These are phyloP conservation scores for Grifola frondosa DNA, from an alignment of 1,284 basidiomycete genomes.

Conservation along the genomic window DNA sequence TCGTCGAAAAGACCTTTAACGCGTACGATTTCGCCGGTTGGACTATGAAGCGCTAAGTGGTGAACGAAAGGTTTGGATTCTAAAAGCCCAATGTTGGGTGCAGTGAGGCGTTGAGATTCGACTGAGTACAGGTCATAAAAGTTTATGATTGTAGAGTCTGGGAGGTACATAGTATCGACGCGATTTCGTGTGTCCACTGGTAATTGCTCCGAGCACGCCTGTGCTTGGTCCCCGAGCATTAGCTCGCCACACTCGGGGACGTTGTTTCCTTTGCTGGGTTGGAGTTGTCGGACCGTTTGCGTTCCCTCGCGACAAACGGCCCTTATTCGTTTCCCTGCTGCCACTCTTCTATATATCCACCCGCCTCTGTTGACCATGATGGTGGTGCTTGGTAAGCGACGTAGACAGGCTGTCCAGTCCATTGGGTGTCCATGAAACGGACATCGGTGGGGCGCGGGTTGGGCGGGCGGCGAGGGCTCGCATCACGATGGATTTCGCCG, in stretches of 20 bases:
- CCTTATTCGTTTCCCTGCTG: not conserved
- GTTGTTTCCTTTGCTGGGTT: not conserved
- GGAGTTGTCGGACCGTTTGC: not conserved
- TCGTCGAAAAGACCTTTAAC: constrained; percentile 25
- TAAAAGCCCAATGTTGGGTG: not conserved
- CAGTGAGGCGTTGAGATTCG: not conserved
- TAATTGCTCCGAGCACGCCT: not conserved
- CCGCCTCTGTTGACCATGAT: too few relatives aligned
- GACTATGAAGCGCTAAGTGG: not conserved
- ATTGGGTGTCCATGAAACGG: too few relatives aligned
- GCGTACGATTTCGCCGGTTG: constrained; percentile 5
- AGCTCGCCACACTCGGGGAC: constrained; percentile 1
- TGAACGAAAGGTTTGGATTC: not conserved
- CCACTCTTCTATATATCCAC: too few relatives aligned
- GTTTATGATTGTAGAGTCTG: too few relatives aligned
- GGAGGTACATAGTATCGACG: too few relatives aligned
- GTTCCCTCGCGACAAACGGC: not conserved
- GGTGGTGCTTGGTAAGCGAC: too few relatives aligned
- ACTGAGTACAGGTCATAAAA: too few relatives aligned
- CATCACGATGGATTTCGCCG: too few relatives aligned
- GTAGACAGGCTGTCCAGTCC: too few relatives aligned
- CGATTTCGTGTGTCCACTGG: not conserved
- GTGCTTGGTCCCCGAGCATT: not conserved
- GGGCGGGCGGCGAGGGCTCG: too few relatives aligned
- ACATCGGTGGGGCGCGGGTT: too few relatives aligned